These are phyloP conservation scores for Alternaria arborescens DNA, from an alignment of 2,329 filamentous ascomycete species.

Conservation along the genomic window DNA sequence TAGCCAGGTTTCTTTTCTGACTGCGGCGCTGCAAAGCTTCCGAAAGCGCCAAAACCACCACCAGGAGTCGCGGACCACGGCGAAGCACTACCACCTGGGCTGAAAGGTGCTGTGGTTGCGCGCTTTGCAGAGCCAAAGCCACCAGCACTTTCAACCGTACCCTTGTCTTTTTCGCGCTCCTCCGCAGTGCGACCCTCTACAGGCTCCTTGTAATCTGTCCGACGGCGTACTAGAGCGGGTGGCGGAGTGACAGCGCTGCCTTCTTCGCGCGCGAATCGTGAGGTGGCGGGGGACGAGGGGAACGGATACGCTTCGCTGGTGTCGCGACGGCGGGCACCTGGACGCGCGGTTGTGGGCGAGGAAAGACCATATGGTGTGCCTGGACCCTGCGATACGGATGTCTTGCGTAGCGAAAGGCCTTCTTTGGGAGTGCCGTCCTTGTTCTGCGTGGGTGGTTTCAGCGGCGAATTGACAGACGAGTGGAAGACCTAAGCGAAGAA, in stretches of 20 bases:
- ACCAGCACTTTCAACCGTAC: constrained; percentile 50
- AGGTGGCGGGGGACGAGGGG: constrained; percentile 68
- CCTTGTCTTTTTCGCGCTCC: constrained; percentile 61
- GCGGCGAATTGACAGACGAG: constrained; percentile 88
- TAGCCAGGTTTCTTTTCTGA: constrained; percentile 75
- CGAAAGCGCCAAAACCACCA: constrained; percentile 81
- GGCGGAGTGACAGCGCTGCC: constrained; percentile 68
- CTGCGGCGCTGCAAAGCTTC: constrained; percentile 74
- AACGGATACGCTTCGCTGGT: constrained; percentile 75
- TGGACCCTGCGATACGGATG: constrained; percentile 78
- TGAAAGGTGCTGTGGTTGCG: constrained; percentile 63
- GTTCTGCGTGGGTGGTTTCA: constrained; percentile 81
- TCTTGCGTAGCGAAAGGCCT: constrained; percentile 75
- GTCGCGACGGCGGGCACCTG: constrained; percentile 81
- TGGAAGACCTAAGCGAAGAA: constrained; percentile 71
- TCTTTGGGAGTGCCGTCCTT: constrained; percentile 68
- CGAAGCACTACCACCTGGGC: constrained; percentile 58
- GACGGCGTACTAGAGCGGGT: constrained; percentile 66
- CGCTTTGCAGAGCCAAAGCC: constrained; percentile 66
- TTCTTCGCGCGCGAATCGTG: constrained; percentile 71
- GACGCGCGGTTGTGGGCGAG: constrained; percentile 77
- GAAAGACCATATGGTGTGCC: constrained; percentile 72
- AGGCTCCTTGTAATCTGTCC: constrained; percentile 68
- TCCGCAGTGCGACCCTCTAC: constrained; percentile 54
- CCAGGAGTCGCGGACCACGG: constrained; percentile 68